phyloP scores from a whole-genome alignment of 805 yeast genomes.

The Wickerhamomyces sydowiorum region DNA sequence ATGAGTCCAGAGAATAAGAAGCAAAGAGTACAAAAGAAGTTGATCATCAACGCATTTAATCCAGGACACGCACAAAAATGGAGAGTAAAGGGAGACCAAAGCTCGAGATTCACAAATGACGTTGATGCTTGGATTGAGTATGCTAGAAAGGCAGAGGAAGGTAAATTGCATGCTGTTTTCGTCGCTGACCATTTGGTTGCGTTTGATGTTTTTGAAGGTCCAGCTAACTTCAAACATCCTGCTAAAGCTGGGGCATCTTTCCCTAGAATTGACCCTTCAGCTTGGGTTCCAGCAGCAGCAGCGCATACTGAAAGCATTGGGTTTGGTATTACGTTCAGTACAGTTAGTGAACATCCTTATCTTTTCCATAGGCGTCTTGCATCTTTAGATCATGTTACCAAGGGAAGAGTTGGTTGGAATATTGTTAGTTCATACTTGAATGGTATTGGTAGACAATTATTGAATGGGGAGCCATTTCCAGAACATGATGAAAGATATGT shows the following conservation, averaged over 20 bases:
- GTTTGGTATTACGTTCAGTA: constrained; percentile 25
- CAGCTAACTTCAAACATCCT: neutral
- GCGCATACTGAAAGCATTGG: constrained; percentile 27
- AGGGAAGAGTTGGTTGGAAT: constrained; percentile 41
- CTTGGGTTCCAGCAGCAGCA: constrained; percentile 34
- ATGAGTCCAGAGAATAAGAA: neutral
- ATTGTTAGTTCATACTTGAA: constrained; percentile 36
- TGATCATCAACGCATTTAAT: neutral
- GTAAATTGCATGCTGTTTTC: constrained; percentile 24
- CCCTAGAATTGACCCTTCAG: constrained; percentile 26
- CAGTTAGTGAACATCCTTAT: constrained; percentile 36
- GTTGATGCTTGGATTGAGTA: constrained; percentile 29
- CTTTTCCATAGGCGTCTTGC: constrained; percentile 33
- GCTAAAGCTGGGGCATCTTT: neutral
- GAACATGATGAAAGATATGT: constrained; percentile 18
- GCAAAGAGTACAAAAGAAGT: neutral
- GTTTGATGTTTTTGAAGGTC: neutral
- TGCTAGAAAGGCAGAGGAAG: constrained; percentile 27
- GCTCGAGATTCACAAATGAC: neutral
- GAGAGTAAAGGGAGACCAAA: neutral
- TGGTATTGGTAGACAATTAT: constrained; percentile 32
- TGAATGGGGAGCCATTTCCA: constrained; percentile 28
- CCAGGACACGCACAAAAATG: neutral
- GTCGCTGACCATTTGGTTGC: neutral
- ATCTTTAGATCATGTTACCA: constrained; percentile 35